Evolutionary conservation across 2,329 filamentous ascomycete species (phyloP), one percentile per base, ranked within the genome.

Genomic region (Paracorniculantispora psalliotae): DNA sequence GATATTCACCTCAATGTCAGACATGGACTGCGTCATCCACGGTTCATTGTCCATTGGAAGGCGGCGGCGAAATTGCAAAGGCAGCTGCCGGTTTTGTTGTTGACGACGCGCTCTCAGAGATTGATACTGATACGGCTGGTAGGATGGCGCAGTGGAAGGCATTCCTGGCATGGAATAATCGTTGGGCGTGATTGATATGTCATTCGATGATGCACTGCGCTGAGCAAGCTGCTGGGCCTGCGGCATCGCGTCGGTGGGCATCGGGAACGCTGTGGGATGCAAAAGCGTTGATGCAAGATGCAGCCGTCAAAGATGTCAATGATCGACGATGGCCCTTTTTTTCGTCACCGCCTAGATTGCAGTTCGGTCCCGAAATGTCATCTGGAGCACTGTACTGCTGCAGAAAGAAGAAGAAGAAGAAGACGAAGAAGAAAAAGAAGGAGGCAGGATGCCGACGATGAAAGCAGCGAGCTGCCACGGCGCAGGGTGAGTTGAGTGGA

Each of bases 81-180:
- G 57, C 10, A 61, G 23, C n/a, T 15, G 52, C n/a, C 28, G 13
- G n/a, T 25, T 55, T 19, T 48, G 35, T 15, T 57, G 30, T 10
- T 49, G 48, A 46, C 62, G 52, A 41, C 64, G 63, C 59, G 44
- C 64, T 67, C 66, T 66, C 62, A 57, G 10, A 8, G 53, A 28
- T 30, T 30, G 28, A 30, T 44, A 57, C 8, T 26, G 47, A n/a
- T n/a, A n/a, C n/a, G n/a, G n/a, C n/a, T n/a, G n/a, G n/a, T n/a
- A n/a, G n/a, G n/a, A n/a, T n/a, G n/a, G n/a, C n/a, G n/a, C n/a
- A n/a, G n/a, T n/a, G n/a, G n/a, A n/a, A n/a, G n/a, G n/a, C n/a
- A n/a, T n/a, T n/a, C n/a, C n/a, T n/a, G n/a, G n/a, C n/a, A n/a
- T n/a, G n/a, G n/a, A n/a, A n/a, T n/a, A 19, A 26, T 2, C 8